A percentile compares a stretch with the other conserved stretches of the same genome.
Conservation (phyloP, 2,329 filamentous ascomycete genomes). For the Pseudogymnoascus sp. region DNA sequence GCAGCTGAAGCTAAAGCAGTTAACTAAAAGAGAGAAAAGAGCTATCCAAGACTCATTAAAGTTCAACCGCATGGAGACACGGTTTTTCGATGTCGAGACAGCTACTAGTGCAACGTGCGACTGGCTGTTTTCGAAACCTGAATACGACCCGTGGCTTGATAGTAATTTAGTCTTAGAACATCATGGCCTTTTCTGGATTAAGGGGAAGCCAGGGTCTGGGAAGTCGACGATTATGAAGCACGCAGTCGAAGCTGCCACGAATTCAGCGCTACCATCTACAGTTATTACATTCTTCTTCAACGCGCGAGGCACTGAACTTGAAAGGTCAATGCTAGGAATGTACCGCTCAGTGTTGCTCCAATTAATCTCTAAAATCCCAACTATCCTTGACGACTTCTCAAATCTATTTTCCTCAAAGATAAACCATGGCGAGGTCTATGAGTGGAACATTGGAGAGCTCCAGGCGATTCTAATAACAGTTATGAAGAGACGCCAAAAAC, state of each 20-base stretch:
- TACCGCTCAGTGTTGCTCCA: conserved; percentile 40
- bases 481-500: neutral
- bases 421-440: neutral
- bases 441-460: neutral
- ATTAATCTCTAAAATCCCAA: conserved; percentile 29
- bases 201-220: conserved; percentile 36
- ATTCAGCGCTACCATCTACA: conserved; percentile 6
- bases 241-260: conserved; percentile 14
- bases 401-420: conserved; percentile 17
- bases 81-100: neutral
- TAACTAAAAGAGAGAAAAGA: neutral
- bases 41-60: neutral
- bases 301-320: conserved; percentile 24
- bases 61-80: neutral
- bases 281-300: conserved; percentile 28
- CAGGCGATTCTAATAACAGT: neutral
- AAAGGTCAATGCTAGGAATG: conserved; percentile 38
- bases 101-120: conserved; percentile 32
- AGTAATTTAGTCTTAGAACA: conserved; percentile 22
- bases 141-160: conserved; percentile 33
- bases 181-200: conserved; percentile 38
- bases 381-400: conserved; percentile 27
- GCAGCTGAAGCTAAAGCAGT: neutral
- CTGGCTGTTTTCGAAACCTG: conserved; percentile 31
- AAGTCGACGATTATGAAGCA: conserved; percentile 40